A percentile compares a stretch with the other conserved stretches of the same genome.
phyloP scores from a whole-genome alignment of 2,329 filamentous ascomycete genomes.

The Cryoendolithus antarcticus region DNA sequence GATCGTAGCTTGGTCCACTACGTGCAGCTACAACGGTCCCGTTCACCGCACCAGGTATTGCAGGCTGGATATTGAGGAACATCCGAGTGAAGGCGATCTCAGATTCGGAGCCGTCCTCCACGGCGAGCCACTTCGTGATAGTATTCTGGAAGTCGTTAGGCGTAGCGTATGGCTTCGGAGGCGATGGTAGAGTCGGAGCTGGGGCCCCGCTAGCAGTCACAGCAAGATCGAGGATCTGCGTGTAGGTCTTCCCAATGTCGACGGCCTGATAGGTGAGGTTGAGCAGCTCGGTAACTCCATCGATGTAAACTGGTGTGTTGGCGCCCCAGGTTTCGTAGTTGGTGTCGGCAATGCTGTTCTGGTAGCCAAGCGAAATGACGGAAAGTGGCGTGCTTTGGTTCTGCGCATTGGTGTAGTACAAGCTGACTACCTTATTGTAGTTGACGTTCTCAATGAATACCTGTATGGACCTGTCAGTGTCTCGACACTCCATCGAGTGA shows the following conservation, averaged over 20 bases:
- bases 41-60: too few relatives aligned
- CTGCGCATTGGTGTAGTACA: conserved; percentile 20
- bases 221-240: conserved; percentile 11
- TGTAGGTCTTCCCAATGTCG: conserved; percentile 17
- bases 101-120: too few relatives aligned
- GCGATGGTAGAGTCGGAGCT: too few relatives aligned
- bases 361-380: conserved; percentile 15
- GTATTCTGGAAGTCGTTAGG: too few relatives aligned
- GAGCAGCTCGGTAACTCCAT: conserved; percentile 18
- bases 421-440: conserved; percentile 21
- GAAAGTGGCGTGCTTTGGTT: conserved; percentile 19
- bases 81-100: too few relatives aligned
- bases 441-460: conserved; percentile 19
- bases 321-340: conserved; percentile 19
- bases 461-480: too few relatives aligned
- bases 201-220: conserved; percentile 14
- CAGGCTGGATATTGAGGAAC: too few relatives aligned
- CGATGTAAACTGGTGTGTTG: conserved; percentile 17
- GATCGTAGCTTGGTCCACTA: too few relatives aligned
- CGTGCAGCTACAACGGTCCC: too few relatives aligned
- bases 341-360: conserved; percentile 11
- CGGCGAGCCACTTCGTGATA: too few relatives aligned
- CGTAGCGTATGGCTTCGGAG: too few relatives aligned
- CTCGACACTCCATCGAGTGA: not conserved
- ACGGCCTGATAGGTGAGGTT: conserved; percentile 20